Evolutionary conservation across 441 rosid genomes (phyloP), one percentile per base, ranked within the genome.

Genomic region (Macaranga tanarius): DNA sequence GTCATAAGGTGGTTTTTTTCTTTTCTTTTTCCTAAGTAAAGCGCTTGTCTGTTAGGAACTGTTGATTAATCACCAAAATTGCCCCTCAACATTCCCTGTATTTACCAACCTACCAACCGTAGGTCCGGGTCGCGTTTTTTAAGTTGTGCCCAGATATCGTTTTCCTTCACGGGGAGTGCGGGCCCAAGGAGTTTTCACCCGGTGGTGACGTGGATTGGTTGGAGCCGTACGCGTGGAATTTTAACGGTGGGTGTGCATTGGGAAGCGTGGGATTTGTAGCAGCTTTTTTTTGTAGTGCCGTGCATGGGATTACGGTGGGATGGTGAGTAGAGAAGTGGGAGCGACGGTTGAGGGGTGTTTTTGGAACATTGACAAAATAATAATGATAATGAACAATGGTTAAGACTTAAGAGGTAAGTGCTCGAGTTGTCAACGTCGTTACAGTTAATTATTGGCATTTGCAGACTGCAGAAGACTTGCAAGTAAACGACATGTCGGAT

Each of bases 31-130:
- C 61, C 77, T 83, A 83, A 34, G 38, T 34, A 34, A 34, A 34
- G 85, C 74, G 74, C 84, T 87, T 83, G 96, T 88, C 95, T 84
- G 98, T 91, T 93, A 88, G 75, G 89, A 90, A 89, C 95, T 70
- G 91, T 87, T 85, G 50, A 52, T 54, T 3, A 78, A 83, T 85
- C 72, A 80, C 76, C 50, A 4, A 31, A 16, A 55, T 45, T 19
- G 67, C 85, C 89, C 75, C 76, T 3, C 1, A 12, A 16, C 10
- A 2, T 8, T 15, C 62, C 12, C 38, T 31, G 34, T 28, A 12
- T 57, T 38, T 13, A 38, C 63, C 34, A 65, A 66, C 47, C 12
- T 2, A 42, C 12, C 47, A 73, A 75, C 72, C 70, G 70, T 52
- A 71, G 50, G 74, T 67, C 80, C 78, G 83, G 81, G 71, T 76